phyloP scores from a whole-genome alignment of 1,284 basidiomycete genomes.

The Pterulicium gracile region DNA sequence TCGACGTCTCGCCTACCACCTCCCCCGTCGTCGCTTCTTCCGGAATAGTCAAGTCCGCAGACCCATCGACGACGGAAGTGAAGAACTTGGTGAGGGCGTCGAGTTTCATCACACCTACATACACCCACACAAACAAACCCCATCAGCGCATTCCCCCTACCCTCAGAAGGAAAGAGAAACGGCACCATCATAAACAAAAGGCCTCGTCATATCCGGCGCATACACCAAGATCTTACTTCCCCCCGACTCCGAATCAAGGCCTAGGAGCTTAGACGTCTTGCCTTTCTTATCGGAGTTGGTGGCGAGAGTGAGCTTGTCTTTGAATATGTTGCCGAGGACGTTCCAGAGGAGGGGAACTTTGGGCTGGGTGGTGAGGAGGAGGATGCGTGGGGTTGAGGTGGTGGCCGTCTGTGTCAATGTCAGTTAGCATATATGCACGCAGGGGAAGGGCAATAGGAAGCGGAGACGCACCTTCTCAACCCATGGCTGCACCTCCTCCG shows the following conservation, averaged over 20 bases:
- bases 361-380: conserved; percentile 69
- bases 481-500: conserved; percentile 53
- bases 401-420: no score
- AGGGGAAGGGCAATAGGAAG: background rate
- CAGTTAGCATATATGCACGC: background rate
- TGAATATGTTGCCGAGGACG: conserved; percentile 69
- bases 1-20: conserved; percentile 21
- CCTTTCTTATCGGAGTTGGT: conserved; percentile 61
- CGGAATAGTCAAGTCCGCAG: conserved; percentile 36
- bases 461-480: conserved; percentile 37
- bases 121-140: background rate
- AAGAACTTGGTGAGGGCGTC: conserved; percentile 61
- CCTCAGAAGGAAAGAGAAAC: conserved; percentile 5
- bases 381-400: conserved; percentile 33
- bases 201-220: conserved; percentile 40
- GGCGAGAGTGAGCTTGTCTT: conserved; percentile 55
- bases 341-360: conserved; percentile 82
- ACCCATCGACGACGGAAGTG: conserved; percentile 54
- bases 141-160: background rate
- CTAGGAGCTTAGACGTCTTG: conserved; percentile 42
- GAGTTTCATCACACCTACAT: conserved; percentile 47
- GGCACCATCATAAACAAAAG: conserved; percentile 51
- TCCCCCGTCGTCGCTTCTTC: conserved; percentile 29
- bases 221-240: conserved; percentile 59
- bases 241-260: conserved; percentile 41